Base-by-base conservation (phyloP, 2,329 filamentous ascomycete species). In the Claviceps pazoutovae region DNA sequence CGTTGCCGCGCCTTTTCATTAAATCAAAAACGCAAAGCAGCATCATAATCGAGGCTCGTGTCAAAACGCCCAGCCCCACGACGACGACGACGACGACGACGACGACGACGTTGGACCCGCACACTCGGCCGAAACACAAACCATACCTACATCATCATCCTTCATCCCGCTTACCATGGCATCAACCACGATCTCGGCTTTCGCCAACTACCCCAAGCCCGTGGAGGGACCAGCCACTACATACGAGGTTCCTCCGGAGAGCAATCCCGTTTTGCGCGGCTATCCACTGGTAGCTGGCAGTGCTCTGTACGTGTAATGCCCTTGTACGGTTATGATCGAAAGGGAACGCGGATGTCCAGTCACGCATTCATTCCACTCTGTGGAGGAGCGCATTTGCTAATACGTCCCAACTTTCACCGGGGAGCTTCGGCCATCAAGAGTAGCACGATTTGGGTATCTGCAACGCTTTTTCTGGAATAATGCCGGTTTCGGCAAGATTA, bases 191-290 rank as follows among this genome's bases (percentile, higher is more conserved):
- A 26, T 21, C 38, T 39, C 16, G 37, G 26, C 37, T 17, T 76
- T 74, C 55, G 64, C 66, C 56, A 66, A 73, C 57, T 73, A 75
- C 51, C 73, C 73, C 23, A 56, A 63, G 49, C 61, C 65, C 46
- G 51, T 59, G 7, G 59, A 68, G 48, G 63, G 61, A 30, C 64
- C 71, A 13, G 61, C 68, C 23, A 64, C 68, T 53, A 64, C 65
- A 9, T 65, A 67, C n/a, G 57, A 62, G 9, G 57, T 57, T n/a
- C 56, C 55, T 17, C 46, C 64, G 36, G 76, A 80, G 55, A 73
- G 76, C 42, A 89, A 91, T 62, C 87, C 88, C 0, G 74, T 80
- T 1, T 70, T 94, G 56, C 75, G 82, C 51, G 88, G 88, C 5
- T 66, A 75, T 36, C 66, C 80, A 7, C 70, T 94, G 47, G 72